These are phyloP conservation scores for Bisporella sp. DNA, from an alignment of 2,329 filamentous ascomycete genomes.

Conservation along the genomic window DNA sequence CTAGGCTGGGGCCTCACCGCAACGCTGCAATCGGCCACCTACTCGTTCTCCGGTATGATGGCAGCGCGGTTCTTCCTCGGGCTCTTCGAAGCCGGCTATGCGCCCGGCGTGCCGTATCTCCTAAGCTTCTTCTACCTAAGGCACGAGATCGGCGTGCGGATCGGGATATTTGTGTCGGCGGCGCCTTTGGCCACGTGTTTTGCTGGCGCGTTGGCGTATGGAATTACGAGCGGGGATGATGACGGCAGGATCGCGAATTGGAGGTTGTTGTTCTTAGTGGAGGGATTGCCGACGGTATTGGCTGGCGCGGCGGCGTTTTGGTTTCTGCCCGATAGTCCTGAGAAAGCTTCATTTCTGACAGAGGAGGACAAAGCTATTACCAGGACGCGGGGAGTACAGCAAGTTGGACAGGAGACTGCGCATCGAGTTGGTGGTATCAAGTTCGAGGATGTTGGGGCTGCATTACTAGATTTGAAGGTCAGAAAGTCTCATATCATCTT, in stretches of 20 bases:
- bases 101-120: conserved; percentile 34
- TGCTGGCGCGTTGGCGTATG: conserved; percentile 60
- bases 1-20: conserved; percentile 28
- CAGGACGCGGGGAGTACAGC: conserved; percentile 42
- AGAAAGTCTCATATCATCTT: neutral
- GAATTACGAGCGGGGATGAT: conserved; percentile 56
- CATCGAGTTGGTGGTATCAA: conserved; percentile 40
- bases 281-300: conserved; percentile 53
- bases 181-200: conserved; percentile 65
- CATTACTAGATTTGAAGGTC: conserved; percentile 39
- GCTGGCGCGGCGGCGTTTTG: conserved; percentile 49
- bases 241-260: conserved; percentile 44
- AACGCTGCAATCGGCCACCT: conserved; percentile 39
- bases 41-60: conserved; percentile 28
- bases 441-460: conserved; percentile 38
- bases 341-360: conserved; percentile 42
- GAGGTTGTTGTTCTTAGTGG: conserved; percentile 59
- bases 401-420: conserved; percentile 42
- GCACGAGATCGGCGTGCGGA: conserved; percentile 61
- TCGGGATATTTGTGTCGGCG: conserved; percentile 59
- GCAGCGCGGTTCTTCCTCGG: conserved; percentile 32
- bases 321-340: conserved; percentile 44
- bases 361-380: conserved; percentile 43
- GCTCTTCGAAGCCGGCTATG: conserved; percentile 29
- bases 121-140: conserved; percentile 41